Evolutionary conservation across 768 basidiomycete genomes (phyloP), one percentile per base, ranked within the genome.

Genomic region (Boletus tylopilopsis): DNA sequence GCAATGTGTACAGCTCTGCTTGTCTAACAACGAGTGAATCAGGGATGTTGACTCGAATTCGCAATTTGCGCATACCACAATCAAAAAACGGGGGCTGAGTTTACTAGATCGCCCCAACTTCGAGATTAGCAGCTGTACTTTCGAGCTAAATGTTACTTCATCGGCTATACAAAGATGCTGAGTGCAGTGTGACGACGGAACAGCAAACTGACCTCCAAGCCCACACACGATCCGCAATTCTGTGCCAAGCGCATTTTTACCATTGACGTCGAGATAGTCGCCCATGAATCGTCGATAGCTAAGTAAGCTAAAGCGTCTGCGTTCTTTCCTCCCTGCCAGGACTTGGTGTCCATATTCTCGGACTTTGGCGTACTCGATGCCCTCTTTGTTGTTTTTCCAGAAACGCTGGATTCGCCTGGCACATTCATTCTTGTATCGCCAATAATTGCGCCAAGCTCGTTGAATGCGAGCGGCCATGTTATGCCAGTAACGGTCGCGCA

Each of bases 401-500:
- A 97, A 98, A 47, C 94, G 76, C 66, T 98, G 96, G 46, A 99
- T 98, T 45, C 93, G 87, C 29, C 80, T 81, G 11, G 96, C 96
- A 61, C 92, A 95, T 64, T 97, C 96, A 59, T 94, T 82, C 70
- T 90, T 93, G 71, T 96, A 91, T 9, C 95, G 82, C 79, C 94
- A 80, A 68, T 96, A 96, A 66, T 96, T 95, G 50, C 95, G 79
- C 80, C 85, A 99, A 5, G 93, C 93, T 29, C 96, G 85, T 68
- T 99, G 96, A 44, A 99, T 99, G 38, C 96, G 87, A 22, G 73
- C 81, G 0, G 96, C 96, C 96, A 99, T 99, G 69, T 97, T 98
- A 68, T 99, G 96, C 96, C 96, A 99, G 69, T 98, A 99, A 45
- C 90, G 84, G 66, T 99, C 96, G 44, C 96, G 85, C 92, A 98